phyloP scores from a whole-genome alignment of 306 rosid genomes.

The Medicago ruthenica region DNA sequence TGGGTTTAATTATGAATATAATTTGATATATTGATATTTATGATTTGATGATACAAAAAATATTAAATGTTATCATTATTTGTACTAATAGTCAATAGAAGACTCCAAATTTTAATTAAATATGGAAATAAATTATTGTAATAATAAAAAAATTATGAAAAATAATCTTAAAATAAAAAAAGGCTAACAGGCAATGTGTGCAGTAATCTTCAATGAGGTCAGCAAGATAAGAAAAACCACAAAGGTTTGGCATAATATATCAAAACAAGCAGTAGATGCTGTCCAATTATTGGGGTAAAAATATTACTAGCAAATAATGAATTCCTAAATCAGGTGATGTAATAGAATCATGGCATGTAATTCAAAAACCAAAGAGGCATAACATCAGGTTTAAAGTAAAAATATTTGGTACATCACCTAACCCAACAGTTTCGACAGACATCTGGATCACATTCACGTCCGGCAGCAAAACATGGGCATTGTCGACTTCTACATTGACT shows the following conservation, averaged over 20 bases:
- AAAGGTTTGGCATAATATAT: slow-evolving; percentile 6
- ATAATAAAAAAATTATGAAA: background rate
- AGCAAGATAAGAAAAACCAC: background rate
- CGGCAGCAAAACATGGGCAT: slow-evolving; percentile 99
- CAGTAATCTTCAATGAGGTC: background rate
- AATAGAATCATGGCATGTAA: slow-evolving; percentile 29
- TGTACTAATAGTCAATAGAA: background rate
- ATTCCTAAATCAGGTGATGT: slow-evolving; percentile 13
- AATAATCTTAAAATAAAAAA: background rate
- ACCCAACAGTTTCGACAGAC: slow-evolving; percentile 99
- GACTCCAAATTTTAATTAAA: background rate
- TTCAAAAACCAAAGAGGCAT: slow-evolving; percentile 17
- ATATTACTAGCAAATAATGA: slow-evolving; percentile 3
- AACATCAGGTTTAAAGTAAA: slow-evolving; percentile 32
- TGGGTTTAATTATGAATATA: background rate
- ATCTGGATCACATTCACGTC: slow-evolving; percentile 98
- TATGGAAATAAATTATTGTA: background rate
- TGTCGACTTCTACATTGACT: slow-evolving; percentile 99
- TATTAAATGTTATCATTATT: background rate
- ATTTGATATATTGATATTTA: background rate
- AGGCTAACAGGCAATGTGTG: slow-evolving; percentile 4
- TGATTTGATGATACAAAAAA: background rate
- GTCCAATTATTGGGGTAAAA: background rate
- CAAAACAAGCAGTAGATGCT: slow-evolving; percentile 4
- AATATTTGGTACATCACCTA: slow-evolving; percentile 60